These are phyloP conservation scores for Aspergillus haitiensis DNA, from an alignment of 495 filamentous ascomycete genomes.

Conservation along the genomic window DNA sequence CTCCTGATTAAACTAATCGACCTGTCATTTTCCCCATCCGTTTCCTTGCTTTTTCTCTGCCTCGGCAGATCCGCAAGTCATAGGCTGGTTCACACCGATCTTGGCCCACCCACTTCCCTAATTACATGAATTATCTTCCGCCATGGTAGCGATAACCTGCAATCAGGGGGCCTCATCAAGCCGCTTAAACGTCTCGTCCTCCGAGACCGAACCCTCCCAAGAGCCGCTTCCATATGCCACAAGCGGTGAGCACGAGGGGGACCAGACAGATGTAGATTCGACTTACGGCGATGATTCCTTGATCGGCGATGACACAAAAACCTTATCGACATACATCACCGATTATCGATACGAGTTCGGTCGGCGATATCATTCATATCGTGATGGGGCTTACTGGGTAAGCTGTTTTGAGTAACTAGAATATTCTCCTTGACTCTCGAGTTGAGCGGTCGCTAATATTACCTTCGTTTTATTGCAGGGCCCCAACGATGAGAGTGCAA, in stretches of 20 bases:
- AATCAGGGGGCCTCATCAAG: slow-evolving; percentile 4
- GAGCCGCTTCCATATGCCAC: slow-evolving; percentile 5
- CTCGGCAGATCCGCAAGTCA: background rate
- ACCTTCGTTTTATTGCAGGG: slow-evolving; percentile 13
- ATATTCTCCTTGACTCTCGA: too few relatives aligned
- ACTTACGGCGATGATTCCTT: slow-evolving; percentile 28
- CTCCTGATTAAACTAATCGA: background rate
- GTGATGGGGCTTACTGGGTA: slow-evolving; percentile 57
- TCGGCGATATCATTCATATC: slow-evolving; percentile 63
- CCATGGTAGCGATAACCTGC: background rate
- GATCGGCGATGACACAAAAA: slow-evolving; percentile 26
- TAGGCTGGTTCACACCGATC: background rate
- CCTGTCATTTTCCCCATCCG: background rate
- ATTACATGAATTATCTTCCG: background rate
- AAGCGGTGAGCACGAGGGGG: slow-evolving; percentile 13
- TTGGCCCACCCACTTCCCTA: slow-evolving; percentile 1
- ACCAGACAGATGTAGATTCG: slow-evolving; percentile 22
- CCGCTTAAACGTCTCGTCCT: background rate
- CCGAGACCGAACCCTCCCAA: background rate
- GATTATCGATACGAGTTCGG: slow-evolving; percentile 55
- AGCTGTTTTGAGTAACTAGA: background rate
- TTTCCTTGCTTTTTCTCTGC: background rate
- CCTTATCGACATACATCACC: slow-evolving; percentile 27
- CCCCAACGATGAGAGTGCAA: slow-evolving; percentile 33
- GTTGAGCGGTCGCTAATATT: too few relatives aligned